Evolutionary conservation across 768 basidiomycete genomes (phyloP).

Genomic region (Amanita pseudoporphyria): DNA sequence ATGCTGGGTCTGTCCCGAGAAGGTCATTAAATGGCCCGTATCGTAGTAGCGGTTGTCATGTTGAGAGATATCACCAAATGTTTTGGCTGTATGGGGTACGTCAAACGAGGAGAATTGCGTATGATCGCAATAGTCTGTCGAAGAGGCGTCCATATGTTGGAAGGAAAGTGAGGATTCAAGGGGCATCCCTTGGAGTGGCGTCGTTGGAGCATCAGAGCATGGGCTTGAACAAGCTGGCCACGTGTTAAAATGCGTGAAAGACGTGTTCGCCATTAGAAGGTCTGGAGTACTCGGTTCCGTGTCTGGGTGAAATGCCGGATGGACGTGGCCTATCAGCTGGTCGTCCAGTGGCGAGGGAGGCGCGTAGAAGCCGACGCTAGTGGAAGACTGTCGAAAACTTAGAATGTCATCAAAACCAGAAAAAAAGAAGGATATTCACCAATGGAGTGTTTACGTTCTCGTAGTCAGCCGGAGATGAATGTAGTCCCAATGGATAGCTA

Average conservation of each 20-base stretch:
- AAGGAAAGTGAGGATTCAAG: not conserved
- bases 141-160: not conserved
- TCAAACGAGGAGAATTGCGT: constrained; percentile 5
- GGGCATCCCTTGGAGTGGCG: not conserved
- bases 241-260: not conserved
- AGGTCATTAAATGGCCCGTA: not conserved
- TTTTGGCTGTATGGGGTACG: not conserved
- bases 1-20: not conserved
- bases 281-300: not conserved
- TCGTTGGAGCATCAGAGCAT: constrained; percentile 4
- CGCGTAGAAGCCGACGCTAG: not conserved
- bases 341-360: constrained; percentile 4
- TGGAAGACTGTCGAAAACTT: not conserved
- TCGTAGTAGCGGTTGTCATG: not conserved
- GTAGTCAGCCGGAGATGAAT: not conserved
- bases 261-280: not conserved
- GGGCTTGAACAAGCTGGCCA: constrained; percentile 7
- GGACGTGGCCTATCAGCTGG: not conserved
- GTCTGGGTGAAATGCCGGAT: not conserved
- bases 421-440: not conserved
- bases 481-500: constrained; percentile 16
- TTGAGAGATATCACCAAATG: not conserved
- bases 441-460: not conserved
- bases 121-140: constrained; percentile 1
- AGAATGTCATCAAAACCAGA: not conserved